phyloP scores from a whole-genome alignment of 2,329 filamentous ascomycete species.

The Colletotrichum navitas region DNA sequence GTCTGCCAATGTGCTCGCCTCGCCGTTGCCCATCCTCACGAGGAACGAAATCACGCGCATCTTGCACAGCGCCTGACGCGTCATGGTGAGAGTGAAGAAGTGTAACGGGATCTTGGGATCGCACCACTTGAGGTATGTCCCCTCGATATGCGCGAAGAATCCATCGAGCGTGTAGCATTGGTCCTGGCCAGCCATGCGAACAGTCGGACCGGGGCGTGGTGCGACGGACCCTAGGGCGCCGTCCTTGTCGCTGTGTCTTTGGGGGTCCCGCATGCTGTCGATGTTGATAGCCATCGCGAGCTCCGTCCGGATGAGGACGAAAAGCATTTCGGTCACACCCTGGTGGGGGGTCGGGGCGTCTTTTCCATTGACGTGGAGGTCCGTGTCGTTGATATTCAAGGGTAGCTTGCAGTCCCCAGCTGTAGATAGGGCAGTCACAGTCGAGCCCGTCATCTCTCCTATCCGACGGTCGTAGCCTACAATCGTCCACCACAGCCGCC shows the following conservation, averaged over 20 bases:
- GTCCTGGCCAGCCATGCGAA: constrained; percentile 64
- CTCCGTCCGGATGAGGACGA: constrained; percentile 68
- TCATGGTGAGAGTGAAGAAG: constrained; percentile 70
- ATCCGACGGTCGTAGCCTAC: constrained; percentile 77
- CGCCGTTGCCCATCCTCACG: constrained; percentile 59
- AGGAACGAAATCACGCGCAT: constrained; percentile 68
- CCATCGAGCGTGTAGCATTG: constrained; percentile 64
- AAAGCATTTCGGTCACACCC: constrained; percentile 71
- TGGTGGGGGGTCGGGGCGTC: constrained; percentile 62
- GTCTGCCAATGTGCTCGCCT: constrained; percentile 55
- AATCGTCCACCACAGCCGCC: constrained; percentile 80
- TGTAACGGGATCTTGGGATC: constrained; percentile 71
- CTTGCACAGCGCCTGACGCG: constrained; percentile 67
- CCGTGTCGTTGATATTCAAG: constrained; percentile 72
- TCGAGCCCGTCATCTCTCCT: constrained; percentile 73
- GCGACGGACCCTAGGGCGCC: constrained; percentile 45
- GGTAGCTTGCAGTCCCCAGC: constrained; percentile 68
- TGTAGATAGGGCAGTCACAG: constrained; percentile 67
- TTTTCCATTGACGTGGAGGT: constrained; percentile 69
- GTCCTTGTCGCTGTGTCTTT: constrained; percentile 47
- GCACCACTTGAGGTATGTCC: constrained; percentile 67
- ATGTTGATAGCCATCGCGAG: constrained; percentile 67
- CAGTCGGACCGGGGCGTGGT: constrained; percentile 51
- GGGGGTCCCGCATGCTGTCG: constrained; percentile 55
- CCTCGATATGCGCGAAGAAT: constrained; percentile 68